These are phyloP conservation scores for Fusarium denticulatum DNA, from an alignment of 2,329 filamentous ascomycete genomes.

Conservation along the genomic window DNA sequence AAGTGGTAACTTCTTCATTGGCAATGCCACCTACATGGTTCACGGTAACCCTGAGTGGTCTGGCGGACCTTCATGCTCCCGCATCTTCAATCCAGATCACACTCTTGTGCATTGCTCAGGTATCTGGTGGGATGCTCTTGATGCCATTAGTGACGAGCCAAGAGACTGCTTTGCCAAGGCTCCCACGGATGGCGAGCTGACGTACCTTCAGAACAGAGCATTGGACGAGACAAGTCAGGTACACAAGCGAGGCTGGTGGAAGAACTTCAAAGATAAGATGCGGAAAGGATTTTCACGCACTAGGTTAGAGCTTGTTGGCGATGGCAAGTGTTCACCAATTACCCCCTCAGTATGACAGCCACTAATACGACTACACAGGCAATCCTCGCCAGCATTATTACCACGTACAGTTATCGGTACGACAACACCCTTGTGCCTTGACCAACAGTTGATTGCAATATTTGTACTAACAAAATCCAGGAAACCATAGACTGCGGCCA, in stretches of 20 bases:
- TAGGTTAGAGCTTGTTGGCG: rapidly evolving
- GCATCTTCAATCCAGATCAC: not conserved
- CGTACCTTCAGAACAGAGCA: not conserved
- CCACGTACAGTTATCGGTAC: not conserved
- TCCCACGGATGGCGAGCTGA: not conserved
- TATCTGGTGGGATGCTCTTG: not conserved
- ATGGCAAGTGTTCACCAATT: not conserved
- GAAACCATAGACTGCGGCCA: not conserved
- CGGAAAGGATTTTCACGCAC: rapidly evolving
- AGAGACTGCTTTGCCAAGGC: not conserved
- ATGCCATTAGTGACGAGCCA: not conserved
- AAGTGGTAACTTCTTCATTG: not conserved
- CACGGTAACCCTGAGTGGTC: not conserved
- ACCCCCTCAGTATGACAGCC: not conserved
- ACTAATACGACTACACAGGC: not conserved
- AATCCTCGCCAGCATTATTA: not conserved
- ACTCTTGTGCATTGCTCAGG: not conserved
- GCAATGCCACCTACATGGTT: not conserved
- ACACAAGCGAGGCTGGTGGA: not conserved
- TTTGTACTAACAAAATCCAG: not conserved
- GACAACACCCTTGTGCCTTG: not conserved
- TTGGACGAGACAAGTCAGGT: not conserved
- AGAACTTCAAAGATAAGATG: rapidly evolving
- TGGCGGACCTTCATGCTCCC: not conserved
- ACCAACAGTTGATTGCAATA: not conserved